Evolutionary conservation across 345 rosid species (phyloP).

Genomic region (Lumnitzera littorea): DNA sequence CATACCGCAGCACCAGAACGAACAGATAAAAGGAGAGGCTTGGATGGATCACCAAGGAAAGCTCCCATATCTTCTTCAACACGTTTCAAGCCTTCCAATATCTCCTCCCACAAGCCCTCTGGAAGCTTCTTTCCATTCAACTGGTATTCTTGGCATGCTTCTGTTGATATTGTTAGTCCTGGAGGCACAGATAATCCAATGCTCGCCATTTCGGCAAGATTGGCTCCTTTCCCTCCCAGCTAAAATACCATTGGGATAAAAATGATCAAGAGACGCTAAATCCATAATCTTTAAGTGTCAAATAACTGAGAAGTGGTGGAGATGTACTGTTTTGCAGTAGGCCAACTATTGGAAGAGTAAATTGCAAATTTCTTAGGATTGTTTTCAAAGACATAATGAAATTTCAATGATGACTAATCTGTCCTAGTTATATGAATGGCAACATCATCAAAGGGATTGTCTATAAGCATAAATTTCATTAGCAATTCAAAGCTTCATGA

Average conservation of each 20-base stretch:
- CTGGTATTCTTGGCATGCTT: conserved; percentile 83
- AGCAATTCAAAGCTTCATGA: not conserved
- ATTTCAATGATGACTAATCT: too few relatives aligned
- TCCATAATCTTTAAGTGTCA: too few relatives aligned
- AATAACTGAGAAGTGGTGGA: too few relatives aligned
- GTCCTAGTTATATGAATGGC: too few relatives aligned
- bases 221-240: conserved; percentile 99
- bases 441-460: not conserved
- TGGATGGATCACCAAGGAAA: conserved; percentile 61
- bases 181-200: conserved; percentile 95
- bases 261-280: too few relatives aligned
- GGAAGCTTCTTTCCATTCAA: conserved; percentile 54
- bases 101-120: conserved; percentile 75
- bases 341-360: too few relatives aligned
- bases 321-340: too few relatives aligned
- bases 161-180: conserved; percentile 89
- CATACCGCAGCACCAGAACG: conserved; percentile 99
- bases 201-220: conserved; percentile 94
- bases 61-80: conserved; percentile 85
- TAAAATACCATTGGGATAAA: conserved; percentile 10
- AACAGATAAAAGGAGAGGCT: conserved; percentile 89
- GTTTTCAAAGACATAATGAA: too few relatives aligned
- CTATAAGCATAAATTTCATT: not conserved
- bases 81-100: conserved; percentile 41
- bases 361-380: too few relatives aligned